Percentiles rank a stretch among this genome's conserved stretches.
Evolutionary conservation across 2,329 filamentous ascomycete genomes (phyloP).

Genomic region (Botrytis fragariae): DNA sequence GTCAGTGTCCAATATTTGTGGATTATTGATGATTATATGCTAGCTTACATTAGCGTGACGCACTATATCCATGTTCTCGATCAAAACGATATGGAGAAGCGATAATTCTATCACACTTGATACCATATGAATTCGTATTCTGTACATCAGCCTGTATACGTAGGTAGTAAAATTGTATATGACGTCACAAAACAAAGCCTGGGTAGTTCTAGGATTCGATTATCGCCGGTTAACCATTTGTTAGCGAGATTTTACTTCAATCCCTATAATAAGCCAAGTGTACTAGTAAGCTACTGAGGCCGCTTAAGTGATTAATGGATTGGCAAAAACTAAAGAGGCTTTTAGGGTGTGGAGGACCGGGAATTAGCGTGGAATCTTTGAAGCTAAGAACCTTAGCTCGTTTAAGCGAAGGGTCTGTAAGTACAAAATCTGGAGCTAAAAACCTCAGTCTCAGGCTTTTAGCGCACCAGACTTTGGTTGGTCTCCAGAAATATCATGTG

Average conservation of each 20-base stretch:
- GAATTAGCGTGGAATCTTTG: background rate
- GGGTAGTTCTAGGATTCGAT: background rate
- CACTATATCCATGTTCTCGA: background rate
- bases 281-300: background rate
- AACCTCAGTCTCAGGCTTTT: background rate
- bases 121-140: background rate
- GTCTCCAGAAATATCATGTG: background rate
- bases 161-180: background rate
- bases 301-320: background rate
- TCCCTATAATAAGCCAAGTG: background rate
- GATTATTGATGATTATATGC: background rate
- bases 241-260: background rate
- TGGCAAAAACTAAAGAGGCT: background rate
- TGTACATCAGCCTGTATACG: rapidly evolving
- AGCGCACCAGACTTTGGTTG: background rate
- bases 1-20: rapidly evolving
- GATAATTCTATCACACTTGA: background rate
- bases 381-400: background rate
- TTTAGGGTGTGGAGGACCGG: background rate
- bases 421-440: no score
- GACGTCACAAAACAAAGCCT: rapidly evolving
- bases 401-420: background rate
- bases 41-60: background rate
- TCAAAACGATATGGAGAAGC: background rate
- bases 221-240: background rate